Evolutionary conservation across 148 eudicot genomes (phyloP).

Genomic region (Amaranthus palmeri): DNA sequence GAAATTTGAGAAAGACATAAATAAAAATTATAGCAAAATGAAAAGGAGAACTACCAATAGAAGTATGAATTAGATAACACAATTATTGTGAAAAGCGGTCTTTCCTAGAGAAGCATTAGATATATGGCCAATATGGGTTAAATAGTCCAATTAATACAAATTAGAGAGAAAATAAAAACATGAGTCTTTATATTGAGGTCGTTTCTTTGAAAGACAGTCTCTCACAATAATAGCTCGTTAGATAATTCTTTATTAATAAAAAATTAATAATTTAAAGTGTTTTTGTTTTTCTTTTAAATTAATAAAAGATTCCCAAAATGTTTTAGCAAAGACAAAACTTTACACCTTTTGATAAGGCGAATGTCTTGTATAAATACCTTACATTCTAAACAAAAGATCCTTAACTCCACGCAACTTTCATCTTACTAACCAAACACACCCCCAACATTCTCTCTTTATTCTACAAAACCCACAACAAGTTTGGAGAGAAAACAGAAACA

Average conservation of each 20-base stretch:
- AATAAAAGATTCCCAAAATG: background rate
- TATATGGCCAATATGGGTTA: no score
- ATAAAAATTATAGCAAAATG: no score
- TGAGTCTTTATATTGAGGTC: no score
- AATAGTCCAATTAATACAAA: no score
- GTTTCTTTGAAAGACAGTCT: no score
- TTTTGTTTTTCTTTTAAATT: background rate
- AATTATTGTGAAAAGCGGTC: no score
- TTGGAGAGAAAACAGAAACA: background rate
- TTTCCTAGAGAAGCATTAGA: no score
- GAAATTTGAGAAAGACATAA: no score
- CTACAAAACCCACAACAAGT: background rate
- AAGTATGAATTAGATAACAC: no score
- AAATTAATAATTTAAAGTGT: background rate
- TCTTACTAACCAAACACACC: slow-evolving; percentile 12
- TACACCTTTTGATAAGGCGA: slow-evolving; percentile 27
- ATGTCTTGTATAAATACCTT: slow-evolving; percentile 28
- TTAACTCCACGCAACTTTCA: slow-evolving; percentile 6
- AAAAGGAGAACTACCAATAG: no score
- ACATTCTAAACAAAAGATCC: slow-evolving; percentile 11
- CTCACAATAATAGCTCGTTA: no score
- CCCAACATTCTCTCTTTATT: slow-evolving; percentile 4
- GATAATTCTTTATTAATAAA: background rate
- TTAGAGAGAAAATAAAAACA: no score
- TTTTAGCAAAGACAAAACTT: slow-evolving; percentile 26